These are phyloP conservation scores for Copromyces sp. DNA, from an alignment of 495 filamentous ascomycete genomes.

Conservation along the genomic window DNA sequence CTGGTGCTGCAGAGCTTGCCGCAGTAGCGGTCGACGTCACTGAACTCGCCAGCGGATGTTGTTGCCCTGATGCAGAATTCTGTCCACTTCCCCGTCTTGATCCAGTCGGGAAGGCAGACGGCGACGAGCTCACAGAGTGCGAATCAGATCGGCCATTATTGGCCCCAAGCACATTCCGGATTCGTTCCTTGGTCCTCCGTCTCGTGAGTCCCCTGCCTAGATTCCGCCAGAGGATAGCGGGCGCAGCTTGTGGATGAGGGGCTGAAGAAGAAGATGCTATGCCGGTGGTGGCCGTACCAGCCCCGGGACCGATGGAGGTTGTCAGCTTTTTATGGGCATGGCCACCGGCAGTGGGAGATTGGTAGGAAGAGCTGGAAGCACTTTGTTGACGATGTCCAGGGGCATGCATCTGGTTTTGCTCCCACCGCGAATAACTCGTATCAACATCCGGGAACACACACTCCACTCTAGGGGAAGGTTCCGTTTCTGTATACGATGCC, in stretches of 20 bases:
- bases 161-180: not conserved
- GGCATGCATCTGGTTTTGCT: constrained; percentile 6
- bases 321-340: not conserved
- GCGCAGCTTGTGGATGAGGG: not conserved
- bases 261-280: not conserved
- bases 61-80: not conserved
- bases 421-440: constrained; percentile 31
- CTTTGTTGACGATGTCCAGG: not conserved
- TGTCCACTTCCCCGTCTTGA: not conserved
- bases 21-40: not conserved
- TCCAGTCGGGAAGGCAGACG: not conserved
- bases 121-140: not conserved
- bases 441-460: constrained; percentile 23
- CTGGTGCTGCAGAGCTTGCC: not conserved
- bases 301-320: not conserved
- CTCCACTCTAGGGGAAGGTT: constrained; percentile 30
- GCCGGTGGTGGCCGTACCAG: not conserved
- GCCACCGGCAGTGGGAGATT: not conserved
- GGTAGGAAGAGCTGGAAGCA: not conserved
- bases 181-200: not conserved
- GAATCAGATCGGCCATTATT: not conserved
- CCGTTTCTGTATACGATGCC: constrained; percentile 32
- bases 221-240: not conserved
- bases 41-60: not conserved
- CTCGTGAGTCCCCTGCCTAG: not conserved